These are phyloP conservation scores for Ophioceras dolichostomum DNA, from an alignment of 2,329 filamentous ascomycete species.

Conservation along the genomic window DNA sequence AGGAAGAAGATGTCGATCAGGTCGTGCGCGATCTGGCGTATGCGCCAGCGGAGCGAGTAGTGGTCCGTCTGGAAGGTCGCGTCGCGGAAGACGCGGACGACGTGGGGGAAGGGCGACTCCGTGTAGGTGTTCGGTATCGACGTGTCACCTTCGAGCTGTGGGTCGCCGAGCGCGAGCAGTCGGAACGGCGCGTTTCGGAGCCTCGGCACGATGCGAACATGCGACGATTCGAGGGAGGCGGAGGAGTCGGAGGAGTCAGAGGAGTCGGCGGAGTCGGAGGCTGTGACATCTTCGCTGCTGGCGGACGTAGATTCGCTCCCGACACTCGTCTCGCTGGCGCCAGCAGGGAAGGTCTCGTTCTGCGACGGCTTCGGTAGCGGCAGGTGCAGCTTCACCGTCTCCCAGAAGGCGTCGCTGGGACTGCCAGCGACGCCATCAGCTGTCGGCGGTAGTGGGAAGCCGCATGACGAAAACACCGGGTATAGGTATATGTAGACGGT, in stretches of 20 bases:
- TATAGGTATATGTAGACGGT: conserved; percentile 81
- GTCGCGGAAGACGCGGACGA: conserved; percentile 32
- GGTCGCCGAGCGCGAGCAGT: conserved; percentile 78
- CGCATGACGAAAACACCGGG: conserved; percentile 67
- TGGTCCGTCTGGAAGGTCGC: conserved; percentile 32
- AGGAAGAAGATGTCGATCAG: conserved; percentile 48
- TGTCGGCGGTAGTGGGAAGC: conserved; percentile 50
- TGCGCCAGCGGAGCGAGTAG: conserved; percentile 34
- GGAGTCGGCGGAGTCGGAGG: too few species aligned
- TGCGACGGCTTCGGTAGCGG: conserved; percentile 14
- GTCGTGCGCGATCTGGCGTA: conserved; percentile 43
- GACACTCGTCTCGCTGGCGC: background rate
- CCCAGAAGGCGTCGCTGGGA: conserved; percentile 19
- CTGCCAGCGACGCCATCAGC: conserved; percentile 4
- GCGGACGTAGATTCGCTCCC: background rate
- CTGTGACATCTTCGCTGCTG: too few species aligned
- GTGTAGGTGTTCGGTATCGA: conserved; percentile 54
- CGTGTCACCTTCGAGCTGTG: conserved; percentile 86
- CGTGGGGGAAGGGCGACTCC: conserved; percentile 37
- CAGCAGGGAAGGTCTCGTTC: conserved; percentile 11
- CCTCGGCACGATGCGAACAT: conserved; percentile 8
- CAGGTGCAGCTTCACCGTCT: conserved; percentile 29
- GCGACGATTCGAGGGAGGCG: background rate
- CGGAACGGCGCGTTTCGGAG: conserved; percentile 58
- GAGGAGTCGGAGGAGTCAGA: background rate